These are phyloP conservation scores for Bolboschoenoplectus hybrid DNA, from an alignment of 202 grass and related monocot species.

Conservation along the genomic window DNA sequence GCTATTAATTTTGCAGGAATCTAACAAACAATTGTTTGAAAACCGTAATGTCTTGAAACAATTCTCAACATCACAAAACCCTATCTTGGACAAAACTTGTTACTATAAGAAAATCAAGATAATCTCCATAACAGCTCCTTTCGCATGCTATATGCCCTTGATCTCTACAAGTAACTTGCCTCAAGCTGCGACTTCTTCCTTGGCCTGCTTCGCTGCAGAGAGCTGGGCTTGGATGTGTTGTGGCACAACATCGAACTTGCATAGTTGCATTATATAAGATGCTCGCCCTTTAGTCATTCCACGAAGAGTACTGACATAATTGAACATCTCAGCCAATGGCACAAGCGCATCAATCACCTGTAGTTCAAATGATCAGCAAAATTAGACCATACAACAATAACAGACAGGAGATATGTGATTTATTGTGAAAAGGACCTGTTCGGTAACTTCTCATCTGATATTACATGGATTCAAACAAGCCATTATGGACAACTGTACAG, in stretches of 20 bases:
- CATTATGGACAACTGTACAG: neutral
- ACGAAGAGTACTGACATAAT: constrained; percentile 85
- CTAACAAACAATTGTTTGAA: constrained; percentile 31
- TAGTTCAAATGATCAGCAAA: neutral
- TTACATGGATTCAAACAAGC: neutral
- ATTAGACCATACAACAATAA: neutral
- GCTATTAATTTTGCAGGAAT: constrained; percentile 5
- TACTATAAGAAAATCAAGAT: constrained; percentile 46
- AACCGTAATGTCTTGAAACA: constrained; percentile 57
- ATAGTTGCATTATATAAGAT: constrained; percentile 92
- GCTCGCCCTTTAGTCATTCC: constrained; percentile 95
- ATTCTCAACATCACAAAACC: constrained; percentile 51
- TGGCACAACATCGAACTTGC: constrained; percentile 85
- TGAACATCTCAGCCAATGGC: constrained; percentile 97
- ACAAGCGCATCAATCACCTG: constrained; percentile 85
- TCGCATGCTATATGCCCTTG: neutral
- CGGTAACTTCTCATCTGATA: neutral
- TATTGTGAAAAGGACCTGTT: neutral
- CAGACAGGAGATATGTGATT: neutral
- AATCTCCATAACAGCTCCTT: constrained; percentile 15
- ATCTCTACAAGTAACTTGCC: neutral
- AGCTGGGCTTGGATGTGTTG: constrained; percentile 87
- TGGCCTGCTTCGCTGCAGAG: constrained; percentile 50
- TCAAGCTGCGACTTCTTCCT: constrained; percentile 77
- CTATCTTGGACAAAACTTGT: constrained; percentile 43